Conservation (phyloP, 306 rosid species). For the Malus sylvestris region DNA sequence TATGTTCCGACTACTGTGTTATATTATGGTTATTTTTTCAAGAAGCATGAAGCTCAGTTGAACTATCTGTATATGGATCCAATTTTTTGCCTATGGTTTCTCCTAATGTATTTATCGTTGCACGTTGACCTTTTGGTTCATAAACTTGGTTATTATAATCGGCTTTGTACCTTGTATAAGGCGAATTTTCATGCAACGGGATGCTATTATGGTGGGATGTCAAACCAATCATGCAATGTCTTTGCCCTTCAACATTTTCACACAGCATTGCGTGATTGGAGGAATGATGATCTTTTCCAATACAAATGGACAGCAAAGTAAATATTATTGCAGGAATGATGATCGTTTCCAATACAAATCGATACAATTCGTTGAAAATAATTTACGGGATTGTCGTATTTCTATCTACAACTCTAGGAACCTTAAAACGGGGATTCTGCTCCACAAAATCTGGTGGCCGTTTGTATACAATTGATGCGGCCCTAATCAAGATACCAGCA, state of each 20-base stretch:
- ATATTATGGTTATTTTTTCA: conserved; percentile 2
- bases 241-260: background rate
- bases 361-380: background rate
- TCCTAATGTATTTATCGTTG: background rate
- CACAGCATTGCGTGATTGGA: background rate
- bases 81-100: background rate
- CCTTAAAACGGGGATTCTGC: conserved; percentile 72
- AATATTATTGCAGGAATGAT: background rate
- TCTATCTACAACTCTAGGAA: conserved; percentile 35
- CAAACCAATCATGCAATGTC: background rate
- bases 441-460: conserved; percentile 72
- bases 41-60: background rate
- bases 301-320: no score
- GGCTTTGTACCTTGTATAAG: background rate
- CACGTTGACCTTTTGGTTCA: background rate
- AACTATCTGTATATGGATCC: background rate
- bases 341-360: conserved; percentile 3
- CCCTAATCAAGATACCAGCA: conserved; percentile 87
- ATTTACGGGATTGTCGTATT: conserved; percentile 40
- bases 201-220: no score
- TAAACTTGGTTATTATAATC: no score
- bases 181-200: no score
- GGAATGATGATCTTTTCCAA: no score
- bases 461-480: conserved; percentile 77
- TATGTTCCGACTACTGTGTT: conserved; percentile 3